Evolutionary conservation across 768 basidiomycete species (phyloP), one percentile per base, ranked within the genome.

Genomic region (Mycena kentingensis): DNA sequence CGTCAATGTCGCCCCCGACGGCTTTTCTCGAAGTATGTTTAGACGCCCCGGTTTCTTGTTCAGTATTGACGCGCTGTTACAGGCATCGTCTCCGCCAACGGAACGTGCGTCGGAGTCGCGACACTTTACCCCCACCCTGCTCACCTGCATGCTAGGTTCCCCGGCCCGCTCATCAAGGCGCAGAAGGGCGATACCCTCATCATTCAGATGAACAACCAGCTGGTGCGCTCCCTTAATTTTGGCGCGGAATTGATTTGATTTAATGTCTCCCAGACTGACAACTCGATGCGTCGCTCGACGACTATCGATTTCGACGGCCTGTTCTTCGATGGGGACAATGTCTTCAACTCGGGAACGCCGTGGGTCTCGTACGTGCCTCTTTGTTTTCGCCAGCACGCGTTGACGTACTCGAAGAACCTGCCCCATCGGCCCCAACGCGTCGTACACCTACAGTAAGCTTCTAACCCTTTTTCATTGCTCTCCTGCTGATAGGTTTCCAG

Each of bases 1-100:
- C 59, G 64, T 58, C 48, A 57, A 64, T 15, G 70, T 75, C 39
- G 57, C 69, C 10, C 73, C 73, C 1, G 73, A 74, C 49, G 73
- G 73, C 15, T 71, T 65, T 43, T 22, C 31, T 31, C 56, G 56
- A n/a, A 41, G 51, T 58, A 34, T 32, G 50, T 45, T 12, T 37
- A 11, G 7, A 12, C 10, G 11, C 19, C 7, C 10, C 37, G 46
- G 46, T 31, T 27, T 46, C 46, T 34, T 38, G 21, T 52, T 48
- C 15, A 12, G 45, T 32, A 46, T 34, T 8, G 29, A 22, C 36
- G 45, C 37, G 42, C 12, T 24, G 18, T 46, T 45, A 11, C 34
- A 53, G 47, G 38, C 19, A 37, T 32, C 28, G 42, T 48, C 22
- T 37, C 52, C 21, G 49, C 52, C 15, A 48, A 51, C 35, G 48